Evolutionary conservation across 306 rosid species (phyloP), one percentile per base, ranked within the genome.

Genomic region (Ceratonia siliqua): DNA sequence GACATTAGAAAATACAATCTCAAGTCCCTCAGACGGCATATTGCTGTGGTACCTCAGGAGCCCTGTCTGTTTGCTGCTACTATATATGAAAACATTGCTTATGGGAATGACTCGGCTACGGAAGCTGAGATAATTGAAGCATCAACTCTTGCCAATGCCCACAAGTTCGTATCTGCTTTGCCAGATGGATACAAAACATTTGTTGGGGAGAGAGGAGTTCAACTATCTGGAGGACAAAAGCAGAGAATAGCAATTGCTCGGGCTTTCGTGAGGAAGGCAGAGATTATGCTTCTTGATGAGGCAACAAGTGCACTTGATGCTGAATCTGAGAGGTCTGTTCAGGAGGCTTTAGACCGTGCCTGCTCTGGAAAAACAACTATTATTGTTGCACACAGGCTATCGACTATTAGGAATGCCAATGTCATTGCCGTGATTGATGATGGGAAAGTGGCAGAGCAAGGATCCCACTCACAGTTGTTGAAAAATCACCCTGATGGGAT

Each of bases 251-350:
- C 99, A 2, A 83, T 94, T 17, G 99, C 97, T 27, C 85, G 99
- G 0, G 99, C 99, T 20, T 83, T 94, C n/a, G 14, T 90, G 76
- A 85, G 99, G 67, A 94, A 89, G 78, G 95, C 99, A 2, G 97
- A 90, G 67, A 84, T 94, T 10, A 90, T 94, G 95, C 91, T 94
- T 61, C 96, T 94, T 10, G 99, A 94, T 64, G 99, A 94, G 64
- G 97, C 97, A 62, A 94, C 99, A 25, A 94, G 99, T 55, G 99
- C 99, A 70, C 99, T 94, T 20, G 99, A 94, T 81, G 88, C 93
- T 0, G 99, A 94, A 72, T 94, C 99, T 2, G 99, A 94, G 83
- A 90, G 96, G 67, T 91, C 92, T 1, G 91, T 94, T 77, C 99
- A 94, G 78, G 97, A 91, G 85, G 99, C 99, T 20, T 82, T 94